Conservation (phyloP, 1,284 basidiomycete genomes). For the Sanghuangporus sanghuang region DNA sequence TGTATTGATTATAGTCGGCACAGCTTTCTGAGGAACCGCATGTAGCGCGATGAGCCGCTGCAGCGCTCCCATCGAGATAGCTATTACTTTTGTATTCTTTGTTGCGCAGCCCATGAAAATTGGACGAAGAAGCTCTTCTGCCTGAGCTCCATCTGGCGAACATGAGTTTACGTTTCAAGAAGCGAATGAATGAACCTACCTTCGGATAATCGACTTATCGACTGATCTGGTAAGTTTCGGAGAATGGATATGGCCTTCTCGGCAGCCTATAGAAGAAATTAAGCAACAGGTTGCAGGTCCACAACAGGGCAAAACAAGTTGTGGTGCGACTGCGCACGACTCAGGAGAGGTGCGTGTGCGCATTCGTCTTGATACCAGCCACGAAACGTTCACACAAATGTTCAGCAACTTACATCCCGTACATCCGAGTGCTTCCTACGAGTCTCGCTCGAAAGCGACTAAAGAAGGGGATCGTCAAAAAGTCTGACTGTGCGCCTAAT, state of each 20-base stretch:
- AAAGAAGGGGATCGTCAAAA: constrained; percentile 1
- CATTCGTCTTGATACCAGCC: background rate
- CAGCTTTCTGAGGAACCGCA: constrained; percentile 76
- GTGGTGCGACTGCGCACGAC: background rate
- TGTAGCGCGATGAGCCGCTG: constrained; percentile 87
- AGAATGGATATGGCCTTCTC: constrained; percentile 81
- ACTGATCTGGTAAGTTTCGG: constrained; percentile 68
- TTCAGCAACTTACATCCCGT: constrained; percentile 53
- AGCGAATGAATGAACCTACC: constrained; percentile 37
- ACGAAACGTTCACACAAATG: background rate
- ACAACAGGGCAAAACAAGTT: background rate
- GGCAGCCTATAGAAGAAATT: constrained; percentile 49
- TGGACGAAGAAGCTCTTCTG: constrained; percentile 79
- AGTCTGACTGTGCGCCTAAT: background rate
- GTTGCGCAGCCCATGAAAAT: constrained; percentile 94
- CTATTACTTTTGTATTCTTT: constrained; percentile 90
- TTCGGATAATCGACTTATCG: constrained; percentile 54
- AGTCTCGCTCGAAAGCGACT: constrained; percentile 78
- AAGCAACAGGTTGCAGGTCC: background rate
- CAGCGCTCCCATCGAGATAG: constrained; percentile 85
- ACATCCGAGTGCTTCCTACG: constrained; percentile 79
- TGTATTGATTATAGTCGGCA: constrained; percentile 75
- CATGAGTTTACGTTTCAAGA: background rate
- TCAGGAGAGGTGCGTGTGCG: background rate
- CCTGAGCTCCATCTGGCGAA: constrained; percentile 64